Base-by-base conservation (phyloP, 208 protist species). In the Trypanosoma scelopori region DNA sequence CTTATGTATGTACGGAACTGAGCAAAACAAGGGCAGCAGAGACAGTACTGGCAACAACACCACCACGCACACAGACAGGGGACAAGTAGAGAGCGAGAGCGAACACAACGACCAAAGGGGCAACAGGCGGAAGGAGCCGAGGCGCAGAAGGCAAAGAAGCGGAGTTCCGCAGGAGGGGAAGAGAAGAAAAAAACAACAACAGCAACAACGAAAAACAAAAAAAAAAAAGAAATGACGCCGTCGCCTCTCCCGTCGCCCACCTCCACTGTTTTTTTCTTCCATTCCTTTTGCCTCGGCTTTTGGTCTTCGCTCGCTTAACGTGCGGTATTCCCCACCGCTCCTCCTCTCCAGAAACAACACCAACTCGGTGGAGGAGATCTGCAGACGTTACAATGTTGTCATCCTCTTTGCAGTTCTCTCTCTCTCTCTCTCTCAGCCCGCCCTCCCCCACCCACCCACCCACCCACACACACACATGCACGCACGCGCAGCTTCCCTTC, bases 151-250 rank as follows among this genome's bases (percentile, higher is more conserved):
- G n/a, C n/a, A n/a, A n/a, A n/a, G 32, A 53, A 46, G 16, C 25
- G 18, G 45, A 53, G 42, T 9, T 11, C 5, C 15, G 22, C 50
- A 28, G 2, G 20, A 51, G 23, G 35, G 20, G 7, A 69, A 62
- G 55, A 53, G 52, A 32, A 70, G 37, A 55, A 25, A 58, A 20
- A 18, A 52, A 59, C 3, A 43, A 28, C 27, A 27, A 32, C 9
- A 60, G 51, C 56, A 59, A 73, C 42, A 59, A n/a, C n/a, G n/a
- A n/a, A n/a, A n/a, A n/a, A n/a, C n/a, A n/a, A n/a, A n/a, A n/a
- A n/a, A n/a, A n/a, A n/a, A n/a, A n/a, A n/a, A n/a, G n/a, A n/a
- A n/a, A n/a, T n/a, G n/a, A n/a, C n/a, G n/a, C n/a, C n/a, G n/a
- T n/a, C n/a, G n/a, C n/a, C n/a, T n/a, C n/a, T n/a, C n/a, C n/a